Evolutionary conservation across 208 protist species (phyloP).

Genomic region (Herpetomonas tarakana): DNA sequence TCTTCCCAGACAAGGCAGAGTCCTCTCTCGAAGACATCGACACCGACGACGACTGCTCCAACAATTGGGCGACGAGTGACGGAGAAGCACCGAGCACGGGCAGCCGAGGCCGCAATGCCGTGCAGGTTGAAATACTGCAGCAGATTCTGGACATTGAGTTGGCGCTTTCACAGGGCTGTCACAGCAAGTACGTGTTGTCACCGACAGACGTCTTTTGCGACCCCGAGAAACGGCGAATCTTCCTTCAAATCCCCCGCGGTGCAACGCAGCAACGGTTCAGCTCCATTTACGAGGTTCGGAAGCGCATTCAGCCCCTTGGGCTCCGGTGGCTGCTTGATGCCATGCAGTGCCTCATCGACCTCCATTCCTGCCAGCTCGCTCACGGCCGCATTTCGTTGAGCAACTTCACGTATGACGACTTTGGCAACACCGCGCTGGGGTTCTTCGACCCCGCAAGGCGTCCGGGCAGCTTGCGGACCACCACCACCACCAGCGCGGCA

Average conservation of each 20-base stretch:
- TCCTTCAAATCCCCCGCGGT: constrained; percentile 59
- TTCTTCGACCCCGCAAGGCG: constrained; percentile 33
- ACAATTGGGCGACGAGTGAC: constrained; percentile 3
- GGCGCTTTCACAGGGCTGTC: constrained; percentile 26
- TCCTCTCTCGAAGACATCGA: background rate
- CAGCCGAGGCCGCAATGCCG: background rate
- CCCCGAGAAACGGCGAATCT: constrained; percentile 37
- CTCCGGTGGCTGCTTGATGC: constrained; percentile 64
- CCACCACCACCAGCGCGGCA: background rate
- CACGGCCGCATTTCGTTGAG: constrained; percentile 52
- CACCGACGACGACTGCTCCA: background rate
- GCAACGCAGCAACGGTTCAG: constrained; percentile 66
- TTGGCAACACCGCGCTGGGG: constrained; percentile 65
- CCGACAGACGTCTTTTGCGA: constrained; percentile 59
- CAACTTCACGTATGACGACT: constrained; percentile 77
- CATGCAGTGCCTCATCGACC: constrained; percentile 54
- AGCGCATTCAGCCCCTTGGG: constrained; percentile 42
- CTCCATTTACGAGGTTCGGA: constrained; percentile 51
- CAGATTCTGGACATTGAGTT: constrained; percentile 45
- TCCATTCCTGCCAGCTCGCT: constrained; percentile 53
- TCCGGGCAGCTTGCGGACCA: background rate
- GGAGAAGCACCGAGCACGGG: background rate
- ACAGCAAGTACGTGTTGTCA: constrained; percentile 32
- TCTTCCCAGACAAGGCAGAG: background rate
- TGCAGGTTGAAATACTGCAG: constrained; percentile 15